These are phyloP conservation scores for Cryptococcus neoformans DNA, from an alignment of 1,284 basidiomycete genomes.

Conservation along the genomic window DNA sequence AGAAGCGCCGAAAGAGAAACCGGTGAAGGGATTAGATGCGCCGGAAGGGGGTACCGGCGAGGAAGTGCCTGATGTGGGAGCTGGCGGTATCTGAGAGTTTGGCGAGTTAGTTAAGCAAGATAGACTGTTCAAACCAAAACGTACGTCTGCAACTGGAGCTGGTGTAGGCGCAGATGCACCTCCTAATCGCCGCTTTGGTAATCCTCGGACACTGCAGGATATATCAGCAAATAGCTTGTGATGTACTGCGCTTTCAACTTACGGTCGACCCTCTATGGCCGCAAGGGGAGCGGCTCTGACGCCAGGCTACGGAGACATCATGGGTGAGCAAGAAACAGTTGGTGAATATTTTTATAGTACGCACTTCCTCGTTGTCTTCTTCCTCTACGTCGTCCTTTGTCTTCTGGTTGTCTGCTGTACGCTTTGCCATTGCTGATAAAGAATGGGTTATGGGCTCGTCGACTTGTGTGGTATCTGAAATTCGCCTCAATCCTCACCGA, in stretches of 20 bases:
- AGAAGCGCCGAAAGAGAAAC: slow-evolving; percentile 20
- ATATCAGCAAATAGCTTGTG: background rate
- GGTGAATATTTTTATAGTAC: slow-evolving; percentile 53
- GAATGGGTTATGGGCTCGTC: too few relatives aligned
- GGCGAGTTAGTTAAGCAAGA: background rate
- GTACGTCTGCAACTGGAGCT: background rate
- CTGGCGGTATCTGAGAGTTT: background rate
- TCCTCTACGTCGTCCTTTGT: slow-evolving; percentile 57
- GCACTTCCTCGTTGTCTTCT: slow-evolving; percentile 51
- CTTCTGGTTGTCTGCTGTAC: slow-evolving; percentile 68
- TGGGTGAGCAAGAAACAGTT: slow-evolving; percentile 13
- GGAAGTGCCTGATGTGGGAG: background rate
- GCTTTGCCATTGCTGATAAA: slow-evolving; percentile 54
- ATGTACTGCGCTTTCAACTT: slow-evolving; percentile 6
- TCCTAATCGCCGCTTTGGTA: slow-evolving; percentile 46
- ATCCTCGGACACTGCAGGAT: slow-evolving; percentile 44
- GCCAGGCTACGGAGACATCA: slow-evolving; percentile 25
- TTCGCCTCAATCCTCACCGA: too few relatives aligned
- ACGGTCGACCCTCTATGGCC: slow-evolving; percentile 40
- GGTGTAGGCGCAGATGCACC: slow-evolving; percentile 6
- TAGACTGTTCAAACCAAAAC: background rate
- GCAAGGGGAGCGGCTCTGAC: slow-evolving; percentile 28
- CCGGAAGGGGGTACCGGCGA: slow-evolving; percentile 4
- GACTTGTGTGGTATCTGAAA: too few relatives aligned
- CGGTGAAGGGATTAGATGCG: slow-evolving; percentile 6